Percentiles rank a stretch among this genome's conserved stretches.
These are phyloP conservation scores for Sporormia fimetaria DNA, from an alignment of 495 filamentous ascomycete genomes.

Conservation along the genomic window DNA sequence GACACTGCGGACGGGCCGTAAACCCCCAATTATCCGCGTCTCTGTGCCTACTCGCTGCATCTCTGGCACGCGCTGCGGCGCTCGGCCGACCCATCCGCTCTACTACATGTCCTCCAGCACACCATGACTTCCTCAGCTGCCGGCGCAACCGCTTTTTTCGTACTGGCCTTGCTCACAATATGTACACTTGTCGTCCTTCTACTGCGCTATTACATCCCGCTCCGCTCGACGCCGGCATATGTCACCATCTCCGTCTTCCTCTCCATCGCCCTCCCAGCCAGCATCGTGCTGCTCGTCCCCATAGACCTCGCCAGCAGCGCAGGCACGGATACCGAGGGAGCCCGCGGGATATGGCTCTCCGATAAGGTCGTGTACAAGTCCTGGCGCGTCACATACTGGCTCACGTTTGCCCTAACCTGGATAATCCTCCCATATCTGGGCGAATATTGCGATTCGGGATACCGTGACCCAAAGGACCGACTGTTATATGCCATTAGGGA, in stretches of 20 bases:
- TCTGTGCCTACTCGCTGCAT: no score
- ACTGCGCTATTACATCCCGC: conserved; percentile 74
- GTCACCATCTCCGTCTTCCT: conserved; percentile 88
- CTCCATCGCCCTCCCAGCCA: conserved; percentile 80
- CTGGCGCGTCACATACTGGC: conserved; percentile 93
- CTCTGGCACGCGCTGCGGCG: no score
- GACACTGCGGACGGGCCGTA: no score
- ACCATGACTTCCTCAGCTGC: conserved; percentile 35
- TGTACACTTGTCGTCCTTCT: conserved; percentile 68
- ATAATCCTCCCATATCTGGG: conserved; percentile 85
- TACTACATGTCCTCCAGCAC: not conserved
- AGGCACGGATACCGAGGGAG: conserved; percentile 51
- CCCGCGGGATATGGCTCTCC: conserved; percentile 57
- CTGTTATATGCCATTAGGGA: conserved; percentile 70
- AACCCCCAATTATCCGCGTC: no score
- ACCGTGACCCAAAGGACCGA: conserved; percentile 70
- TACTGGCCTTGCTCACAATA: conserved; percentile 57
- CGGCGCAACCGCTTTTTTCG: conserved; percentile 63
- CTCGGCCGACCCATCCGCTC: not conserved
- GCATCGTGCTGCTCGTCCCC: conserved; percentile 87
- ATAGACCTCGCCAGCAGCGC: conserved; percentile 89
- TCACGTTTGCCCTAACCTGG: conserved; percentile 92
- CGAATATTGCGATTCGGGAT: conserved; percentile 87
- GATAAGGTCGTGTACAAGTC: conserved; percentile 60
- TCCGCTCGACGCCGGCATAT: conserved; percentile 83